phyloP scores from a whole-genome alignment of 148 eudicot genomes.

The Pharnaceum exiguum region DNA sequence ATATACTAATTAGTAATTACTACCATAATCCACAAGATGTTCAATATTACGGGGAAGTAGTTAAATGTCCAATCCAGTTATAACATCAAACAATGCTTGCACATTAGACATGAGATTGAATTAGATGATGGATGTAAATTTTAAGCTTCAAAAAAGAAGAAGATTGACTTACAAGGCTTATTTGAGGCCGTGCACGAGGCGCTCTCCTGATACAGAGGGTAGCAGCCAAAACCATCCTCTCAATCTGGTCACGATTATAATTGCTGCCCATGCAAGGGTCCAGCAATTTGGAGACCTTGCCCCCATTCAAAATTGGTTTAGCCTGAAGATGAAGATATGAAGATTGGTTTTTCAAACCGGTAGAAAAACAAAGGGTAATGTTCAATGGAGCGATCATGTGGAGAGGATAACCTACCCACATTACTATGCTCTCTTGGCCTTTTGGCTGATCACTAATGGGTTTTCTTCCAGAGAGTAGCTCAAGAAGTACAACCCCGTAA shows the following conservation, averaged over 20 bases:
- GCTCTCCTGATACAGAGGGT: conserved; percentile 73
- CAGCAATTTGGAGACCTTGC: conserved; percentile 49
- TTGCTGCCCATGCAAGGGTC: conserved; percentile 57
- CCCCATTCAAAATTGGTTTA: conserved; percentile 57
- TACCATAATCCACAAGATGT: too few relatives aligned
- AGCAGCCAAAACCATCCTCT: conserved; percentile 87
- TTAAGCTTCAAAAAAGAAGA: too few relatives aligned
- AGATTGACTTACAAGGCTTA: conserved; percentile 65
- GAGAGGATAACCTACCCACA: conserved; percentile 68
- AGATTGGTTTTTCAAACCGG: background rate
- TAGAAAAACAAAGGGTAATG: background rate
- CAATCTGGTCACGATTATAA: conserved; percentile 57
- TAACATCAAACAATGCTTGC: too few relatives aligned
- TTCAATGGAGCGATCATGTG: background rate
- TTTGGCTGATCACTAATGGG: conserved; percentile 70
- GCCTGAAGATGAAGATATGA: conserved; percentile 58
- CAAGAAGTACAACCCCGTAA: conserved; percentile 97
- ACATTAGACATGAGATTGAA: too few relatives aligned
- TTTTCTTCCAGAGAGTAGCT: conserved; percentile 91
- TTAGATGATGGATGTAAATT: too few relatives aligned
- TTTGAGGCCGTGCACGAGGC: conserved; percentile 79
- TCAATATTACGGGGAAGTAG: background rate
- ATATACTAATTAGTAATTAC: too few relatives aligned
- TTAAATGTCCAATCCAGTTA: background rate
- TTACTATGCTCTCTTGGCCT: conserved; percentile 85